Conservation (phyloP, 2,329 filamentous ascomycete genomes). For the Diplodia intermedia region DNA sequence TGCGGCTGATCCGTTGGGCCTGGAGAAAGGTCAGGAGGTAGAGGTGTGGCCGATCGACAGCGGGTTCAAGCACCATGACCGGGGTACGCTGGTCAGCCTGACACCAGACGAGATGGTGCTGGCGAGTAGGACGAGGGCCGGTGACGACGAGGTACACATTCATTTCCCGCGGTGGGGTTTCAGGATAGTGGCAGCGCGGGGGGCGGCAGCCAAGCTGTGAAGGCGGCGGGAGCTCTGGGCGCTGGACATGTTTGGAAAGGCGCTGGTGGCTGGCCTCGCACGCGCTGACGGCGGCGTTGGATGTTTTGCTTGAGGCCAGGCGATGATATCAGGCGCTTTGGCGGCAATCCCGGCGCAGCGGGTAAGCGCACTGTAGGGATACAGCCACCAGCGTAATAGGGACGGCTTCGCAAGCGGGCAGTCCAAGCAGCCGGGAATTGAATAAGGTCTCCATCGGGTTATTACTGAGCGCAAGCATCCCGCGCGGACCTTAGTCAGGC, state of each 20-base stretch:
- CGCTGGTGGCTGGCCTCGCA: slow-evolving; percentile 9
- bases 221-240: neutral
- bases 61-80: slow-evolving; percentile 41
- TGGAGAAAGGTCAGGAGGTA: slow-evolving; percentile 63
- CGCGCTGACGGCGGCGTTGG: neutral
- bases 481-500: slow-evolving; percentile 25
- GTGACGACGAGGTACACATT: slow-evolving; percentile 36
- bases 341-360: slow-evolving; percentile 6
- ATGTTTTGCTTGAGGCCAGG: slow-evolving; percentile 11
- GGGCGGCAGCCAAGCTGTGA: slow-evolving; percentile 25
- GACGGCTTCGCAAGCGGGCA: neutral
- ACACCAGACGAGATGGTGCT: slow-evolving; percentile 41
- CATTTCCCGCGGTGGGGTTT: slow-evolving; percentile 41
- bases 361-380: slow-evolving; percentile 26
- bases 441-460: neutral
- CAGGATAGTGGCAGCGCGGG: slow-evolving; percentile 37
- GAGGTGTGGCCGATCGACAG: slow-evolving; percentile 48
- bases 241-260: neutral
- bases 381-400: slow-evolving; percentile 17
- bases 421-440: slow-evolving; percentile 8
- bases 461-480: slow-evolving; percentile 21
- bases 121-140: slow-evolving; percentile 33
- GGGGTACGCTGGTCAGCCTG: slow-evolving; percentile 42
- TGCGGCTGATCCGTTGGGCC: slow-evolving; percentile 58
- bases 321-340: slow-evolving; percentile 19